Base-by-base conservation (phyloP, 352 stramenopile species). In the Phytophthora hybrid region DNA sequence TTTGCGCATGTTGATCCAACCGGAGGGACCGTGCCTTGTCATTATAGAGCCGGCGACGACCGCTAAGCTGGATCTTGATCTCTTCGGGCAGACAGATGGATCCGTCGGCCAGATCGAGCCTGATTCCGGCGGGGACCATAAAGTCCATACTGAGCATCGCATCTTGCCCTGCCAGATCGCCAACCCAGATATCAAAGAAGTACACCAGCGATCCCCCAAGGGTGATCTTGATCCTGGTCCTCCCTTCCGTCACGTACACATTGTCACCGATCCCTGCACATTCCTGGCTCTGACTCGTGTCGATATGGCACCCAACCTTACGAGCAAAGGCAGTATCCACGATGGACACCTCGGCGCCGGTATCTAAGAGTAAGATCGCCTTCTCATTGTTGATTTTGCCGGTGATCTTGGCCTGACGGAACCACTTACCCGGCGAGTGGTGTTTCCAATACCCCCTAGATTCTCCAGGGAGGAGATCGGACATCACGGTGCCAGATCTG, bases 51-150 rank as follows among this genome's bases (percentile, higher is more conserved):
- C 29, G n/a, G 0, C 31, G 44, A 14, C 46, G 59, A 16, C 59
- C 44, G 1, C 23, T 16, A 4, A 65, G 59, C 46, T 46, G 59
- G 19, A 65, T 65, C 46, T 52, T 29, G 7, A 58, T n/a, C 11
- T 65, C 59, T 4, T 58, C 47, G 0, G 46, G 46, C 44, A 65
- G n/a, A 21, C 59, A 51, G 11, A 58, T 31, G 1, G 23, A 55
- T 23, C 39, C 13, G 11, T 21, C 39, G 19, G 10, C 57, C 2
- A 54, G 21, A 63, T 55, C 39, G 13, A 39, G 34, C 7, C 34
- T 8, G 34, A 39, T 39, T 11, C 10, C 34, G 34, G 34, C 34
- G 7, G 34, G 34, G 7, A 4, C 34, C 34, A 39, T 39, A 39
- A 26, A 26, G 23, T 26, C 23, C 23, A 26, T 26, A 26, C 34